phyloP scores from a whole-genome alignment of 345 rosid species.

The Alliaria petiolata region DNA sequence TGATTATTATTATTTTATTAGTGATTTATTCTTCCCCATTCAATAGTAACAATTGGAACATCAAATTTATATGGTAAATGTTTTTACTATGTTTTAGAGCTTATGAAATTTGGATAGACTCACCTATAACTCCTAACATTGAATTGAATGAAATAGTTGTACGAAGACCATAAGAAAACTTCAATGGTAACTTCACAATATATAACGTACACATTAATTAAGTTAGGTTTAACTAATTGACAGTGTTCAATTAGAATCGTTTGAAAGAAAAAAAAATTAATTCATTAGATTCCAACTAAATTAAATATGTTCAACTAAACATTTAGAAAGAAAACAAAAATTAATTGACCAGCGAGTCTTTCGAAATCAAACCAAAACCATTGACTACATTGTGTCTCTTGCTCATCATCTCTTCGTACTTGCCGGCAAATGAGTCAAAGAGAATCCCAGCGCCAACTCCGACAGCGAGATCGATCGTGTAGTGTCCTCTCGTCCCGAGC shows the following conservation, averaged over 20 bases:
- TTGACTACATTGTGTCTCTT: conserved; percentile 18
- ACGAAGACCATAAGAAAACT: background rate
- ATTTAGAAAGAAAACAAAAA: conserved; percentile 10
- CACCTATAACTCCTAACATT: background rate
- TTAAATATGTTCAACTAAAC: conserved; percentile 6
- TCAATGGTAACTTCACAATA: background rate
- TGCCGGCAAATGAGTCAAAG: conserved; percentile 75
- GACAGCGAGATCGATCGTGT: conserved; percentile 79
- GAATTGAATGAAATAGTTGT: background rate
- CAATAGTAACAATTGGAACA: background rate
- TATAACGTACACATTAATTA: background rate
- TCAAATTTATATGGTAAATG: background rate
- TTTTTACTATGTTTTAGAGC: background rate
- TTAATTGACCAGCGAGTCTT: conserved; percentile 23
- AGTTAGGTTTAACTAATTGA: background rate
- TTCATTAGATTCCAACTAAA: background rate
- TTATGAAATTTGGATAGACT: background rate
- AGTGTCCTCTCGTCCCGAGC: conserved; percentile 81
- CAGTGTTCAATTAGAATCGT: background rate
- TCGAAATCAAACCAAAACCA: conserved; percentile 20
- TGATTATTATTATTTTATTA: background rate
- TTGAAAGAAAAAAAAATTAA: background rate
- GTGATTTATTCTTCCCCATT: background rate
- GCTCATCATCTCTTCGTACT: conserved; percentile 53
- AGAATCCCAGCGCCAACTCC: conserved; percentile 85